Percentiles rank a stretch among this genome's conserved stretches.
Conservation (phyloP, 495 filamentous ascomycete genomes). For the Penicillium turbatum region DNA sequence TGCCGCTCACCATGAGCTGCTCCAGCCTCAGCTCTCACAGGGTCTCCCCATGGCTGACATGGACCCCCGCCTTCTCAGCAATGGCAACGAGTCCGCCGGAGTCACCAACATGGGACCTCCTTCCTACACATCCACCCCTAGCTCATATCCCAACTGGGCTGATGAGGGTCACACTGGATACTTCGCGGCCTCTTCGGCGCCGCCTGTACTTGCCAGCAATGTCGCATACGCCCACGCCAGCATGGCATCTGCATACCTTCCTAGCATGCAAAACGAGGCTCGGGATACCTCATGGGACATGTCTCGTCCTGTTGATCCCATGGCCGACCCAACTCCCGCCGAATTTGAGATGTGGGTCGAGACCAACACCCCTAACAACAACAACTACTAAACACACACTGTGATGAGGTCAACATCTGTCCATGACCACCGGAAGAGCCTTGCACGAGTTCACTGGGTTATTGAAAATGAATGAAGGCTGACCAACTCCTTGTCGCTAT, state of each 20-base stretch:
- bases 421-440: not conserved
- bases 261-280: conserved; percentile 9
- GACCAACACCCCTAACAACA: not conserved
- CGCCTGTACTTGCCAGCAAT: conserved; percentile 5
- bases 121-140: not conserved
- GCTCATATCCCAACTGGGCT: conserved; percentile 9
- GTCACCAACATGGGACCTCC: not conserved
- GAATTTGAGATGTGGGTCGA: conserved; percentile 13
- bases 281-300: conserved; percentile 13
- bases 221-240: conserved; percentile 1
- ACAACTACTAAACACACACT: not conserved
- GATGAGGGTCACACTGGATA: not conserved
- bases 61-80: conserved; percentile 43
- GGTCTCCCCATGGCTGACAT: conserved; percentile 30
- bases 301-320: not conserved
- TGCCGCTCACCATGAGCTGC: conserved; percentile 49
- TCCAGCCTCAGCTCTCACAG: conserved; percentile 34
- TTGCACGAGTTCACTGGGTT: not conserved
- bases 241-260: not conserved
- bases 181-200: conserved; percentile 4
- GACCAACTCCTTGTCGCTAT: not conserved
- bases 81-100: conserved; percentile 21
- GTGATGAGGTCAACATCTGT: not conserved
- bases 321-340: not conserved
- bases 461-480: conserved; percentile 4